These are phyloP conservation scores for Zelopaecilomyces penicillatus DNA, from an alignment of 2,329 filamentous ascomycete species.

Conservation along the genomic window DNA sequence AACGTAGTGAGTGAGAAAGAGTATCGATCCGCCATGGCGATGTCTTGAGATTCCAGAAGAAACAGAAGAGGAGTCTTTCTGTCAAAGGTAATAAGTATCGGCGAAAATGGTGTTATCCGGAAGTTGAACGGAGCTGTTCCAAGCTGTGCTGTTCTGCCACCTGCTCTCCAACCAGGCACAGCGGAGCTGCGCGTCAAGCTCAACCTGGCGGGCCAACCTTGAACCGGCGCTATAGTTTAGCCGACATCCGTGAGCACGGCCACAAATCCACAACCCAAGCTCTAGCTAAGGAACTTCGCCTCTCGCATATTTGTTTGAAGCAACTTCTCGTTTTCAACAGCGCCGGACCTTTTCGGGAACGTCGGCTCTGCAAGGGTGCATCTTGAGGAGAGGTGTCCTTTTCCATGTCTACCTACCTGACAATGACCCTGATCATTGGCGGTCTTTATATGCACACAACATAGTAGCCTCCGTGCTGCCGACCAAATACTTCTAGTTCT, in stretches of 20 bases:
- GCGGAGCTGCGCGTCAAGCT: conserved; percentile 32
- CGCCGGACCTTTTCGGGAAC: too few species aligned
- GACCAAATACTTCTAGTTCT: too few species aligned
- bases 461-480: too few species aligned
- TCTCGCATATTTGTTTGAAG: too few species aligned
- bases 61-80: too few species aligned
- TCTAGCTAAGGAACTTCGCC: neutral
- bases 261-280: neutral
- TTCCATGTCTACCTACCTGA: too few species aligned
- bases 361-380: too few species aligned
- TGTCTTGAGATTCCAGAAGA: neutral
- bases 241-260: conserved; percentile 13
- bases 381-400: too few species aligned
- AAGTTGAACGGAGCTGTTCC: conserved; percentile 18
- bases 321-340: too few species aligned
- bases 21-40: conserved; percentile 90
- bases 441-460: too few species aligned
- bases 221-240: conserved; percentile 18
- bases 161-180: conserved; percentile 24
- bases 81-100: neutral
- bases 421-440: too few species aligned
- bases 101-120: conserved; percentile 14
- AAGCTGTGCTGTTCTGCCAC: conserved; percentile 26
- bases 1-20: conserved; percentile 99
- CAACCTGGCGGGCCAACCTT: conserved; percentile 7